These are phyloP conservation scores for Agarophyton chilense DNA, from an alignment of 23 red algal species.

Conservation along the genomic window DNA sequence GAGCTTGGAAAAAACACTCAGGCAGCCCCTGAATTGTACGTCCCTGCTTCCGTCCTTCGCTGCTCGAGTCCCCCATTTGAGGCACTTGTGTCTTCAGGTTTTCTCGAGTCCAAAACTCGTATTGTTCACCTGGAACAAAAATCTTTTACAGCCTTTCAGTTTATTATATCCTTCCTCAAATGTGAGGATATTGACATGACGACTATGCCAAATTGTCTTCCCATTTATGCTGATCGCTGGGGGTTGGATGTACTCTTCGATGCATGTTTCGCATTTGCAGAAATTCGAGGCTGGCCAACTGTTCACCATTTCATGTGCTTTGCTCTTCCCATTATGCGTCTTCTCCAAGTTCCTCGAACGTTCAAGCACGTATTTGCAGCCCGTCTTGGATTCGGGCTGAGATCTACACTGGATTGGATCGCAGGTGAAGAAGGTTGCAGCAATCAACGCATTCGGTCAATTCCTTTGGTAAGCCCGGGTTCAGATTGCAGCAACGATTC, in stretches of 20 bases:
- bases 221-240: slow-evolving; percentile 16
- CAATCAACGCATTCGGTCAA: not conserved
- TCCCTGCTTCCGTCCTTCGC: not conserved
- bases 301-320: not conserved
- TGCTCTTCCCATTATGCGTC: not conserved
- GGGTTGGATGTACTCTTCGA: slow-evolving; percentile 15
- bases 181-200: slow-evolving; percentile 24
- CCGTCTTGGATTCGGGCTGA: not conserved
- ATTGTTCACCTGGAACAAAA: slow-evolving; percentile 7
- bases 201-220: not conserved
- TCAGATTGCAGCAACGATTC: not conserved
- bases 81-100: slow-evolving; percentile 8
- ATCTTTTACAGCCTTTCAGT: not conserved
- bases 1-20: not conserved
- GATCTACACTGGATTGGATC: not conserved
- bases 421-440: slow-evolving; percentile 13
- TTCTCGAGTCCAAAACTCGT: slow-evolving; percentile 9
- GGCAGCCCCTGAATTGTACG: not conserved
- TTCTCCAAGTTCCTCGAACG: not conserved
- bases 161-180: not conserved
- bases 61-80: not conserved
- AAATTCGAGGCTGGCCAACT: not conserved
- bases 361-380: slow-evolving; percentile 21
- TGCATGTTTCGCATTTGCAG: slow-evolving; percentile 9
- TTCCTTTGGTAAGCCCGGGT: not conserved